Conservation (phyloP, 257 asterid species). For the Penstemon newberryi region DNA sequence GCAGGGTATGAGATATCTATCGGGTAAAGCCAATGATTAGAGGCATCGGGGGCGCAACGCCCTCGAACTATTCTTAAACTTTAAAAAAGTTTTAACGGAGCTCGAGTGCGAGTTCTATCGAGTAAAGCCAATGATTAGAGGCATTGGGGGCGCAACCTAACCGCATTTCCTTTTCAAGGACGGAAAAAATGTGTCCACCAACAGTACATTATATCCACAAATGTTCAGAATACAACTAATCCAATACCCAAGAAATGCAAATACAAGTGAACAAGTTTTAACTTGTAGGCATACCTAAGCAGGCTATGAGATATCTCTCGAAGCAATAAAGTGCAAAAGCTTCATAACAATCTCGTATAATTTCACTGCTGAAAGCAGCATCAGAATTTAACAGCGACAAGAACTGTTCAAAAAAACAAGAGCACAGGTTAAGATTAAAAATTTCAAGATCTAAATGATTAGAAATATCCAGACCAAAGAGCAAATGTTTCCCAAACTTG, state of each 20-base stretch:
- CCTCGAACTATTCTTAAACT: too few species aligned
- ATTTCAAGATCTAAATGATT: neutral
- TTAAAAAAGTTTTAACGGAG: too few species aligned
- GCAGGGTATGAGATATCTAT: conserved; percentile 98
- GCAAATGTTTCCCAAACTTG: neutral
- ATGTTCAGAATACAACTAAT: neutral
- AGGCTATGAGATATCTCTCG: conserved; percentile 98
- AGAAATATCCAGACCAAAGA: neutral
- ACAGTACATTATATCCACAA: too few species aligned
- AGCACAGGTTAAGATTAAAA: conserved; percentile 12
- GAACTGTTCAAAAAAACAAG: conserved; percentile 52
- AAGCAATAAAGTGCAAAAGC: conserved; percentile 98
- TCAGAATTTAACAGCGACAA: conserved; percentile 67
- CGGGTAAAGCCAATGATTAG: conserved; percentile 16
- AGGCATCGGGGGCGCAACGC: too few species aligned
- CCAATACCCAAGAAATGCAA: conserved; percentile 19
- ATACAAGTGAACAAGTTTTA: conserved; percentile 18
- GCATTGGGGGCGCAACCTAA: too few species aligned
- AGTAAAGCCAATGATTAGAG: too few species aligned
- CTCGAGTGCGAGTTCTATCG: too few species aligned
- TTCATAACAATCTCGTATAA: conserved; percentile 93
- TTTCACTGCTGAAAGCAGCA: conserved; percentile 85
- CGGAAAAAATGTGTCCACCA: too few species aligned
- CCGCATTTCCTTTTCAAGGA: too few species aligned
- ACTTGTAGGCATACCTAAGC: conserved; percentile 68